A percentile compares a stretch with the other conserved stretches of the same genome.
Conservation (phyloP, 2,329 filamentous ascomycete genomes). For the Colletotrichum orbiculare region DNA sequence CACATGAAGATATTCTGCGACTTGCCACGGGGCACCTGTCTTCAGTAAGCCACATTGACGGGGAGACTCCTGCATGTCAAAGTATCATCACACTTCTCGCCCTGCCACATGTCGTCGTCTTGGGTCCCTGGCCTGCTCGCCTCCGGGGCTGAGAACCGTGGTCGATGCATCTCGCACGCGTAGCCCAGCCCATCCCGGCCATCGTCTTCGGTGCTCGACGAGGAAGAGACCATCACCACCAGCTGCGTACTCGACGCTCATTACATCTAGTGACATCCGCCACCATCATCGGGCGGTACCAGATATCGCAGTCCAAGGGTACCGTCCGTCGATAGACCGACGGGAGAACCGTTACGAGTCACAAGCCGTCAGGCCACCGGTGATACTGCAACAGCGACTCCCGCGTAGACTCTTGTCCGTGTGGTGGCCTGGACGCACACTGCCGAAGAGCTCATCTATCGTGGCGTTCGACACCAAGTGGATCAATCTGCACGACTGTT, state of each 20-base stretch:
- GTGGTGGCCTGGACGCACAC: background rate
- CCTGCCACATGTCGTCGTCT: conserved; percentile 18
- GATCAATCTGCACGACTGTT: conserved; percentile 17
- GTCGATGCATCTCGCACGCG: background rate
- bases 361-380: conserved; percentile 7
- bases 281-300: conserved; percentile 7
- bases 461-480: conserved; percentile 30
- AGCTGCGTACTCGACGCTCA: too few relatives aligned
- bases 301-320: conserved; percentile 3
- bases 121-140: conserved; percentile 11
- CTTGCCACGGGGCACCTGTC: too few relatives aligned
- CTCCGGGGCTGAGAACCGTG: conserved; percentile 11
- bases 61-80: conserved; percentile 29
- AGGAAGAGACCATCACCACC: too few relatives aligned
- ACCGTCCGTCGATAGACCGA: too few relatives aligned
- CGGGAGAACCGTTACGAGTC: background rate
- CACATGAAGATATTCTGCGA: background rate
- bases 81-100: conserved; percentile 23
- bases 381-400: conserved; percentile 12
- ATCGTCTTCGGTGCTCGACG: too few relatives aligned
- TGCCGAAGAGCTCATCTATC: conserved; percentile 27
- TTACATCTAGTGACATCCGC: background rate
- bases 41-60: conserved; percentile 11
- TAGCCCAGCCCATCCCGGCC: too few relatives aligned
- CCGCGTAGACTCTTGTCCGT: background rate